phyloP scores from a whole-genome alignment of 805 yeast species.

The Debaryomyces maramus region DNA sequence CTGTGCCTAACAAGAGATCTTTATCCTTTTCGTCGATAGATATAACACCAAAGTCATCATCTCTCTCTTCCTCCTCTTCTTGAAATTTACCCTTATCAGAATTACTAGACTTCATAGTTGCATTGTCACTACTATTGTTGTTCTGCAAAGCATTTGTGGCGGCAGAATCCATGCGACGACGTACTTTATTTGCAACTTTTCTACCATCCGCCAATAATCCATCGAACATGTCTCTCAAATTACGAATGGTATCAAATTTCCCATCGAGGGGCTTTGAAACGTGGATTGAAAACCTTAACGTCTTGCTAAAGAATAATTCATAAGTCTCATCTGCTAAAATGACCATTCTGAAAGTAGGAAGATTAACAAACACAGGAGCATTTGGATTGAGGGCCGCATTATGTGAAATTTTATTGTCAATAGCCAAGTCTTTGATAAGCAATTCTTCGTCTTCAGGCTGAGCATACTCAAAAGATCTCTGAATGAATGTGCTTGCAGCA shows the following conservation, averaged over 20 bases:
- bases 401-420: conserved; percentile 47
- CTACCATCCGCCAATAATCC: conserved; percentile 90
- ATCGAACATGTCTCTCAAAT: conserved; percentile 84
- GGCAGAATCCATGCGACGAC: conserved; percentile 80
- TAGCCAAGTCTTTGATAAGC: conserved; percentile 36
- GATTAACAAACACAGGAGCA: conserved; percentile 68
- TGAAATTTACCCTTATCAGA: conserved; percentile 12
- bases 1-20: conserved; percentile 51
- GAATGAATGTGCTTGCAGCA: conserved; percentile 84
- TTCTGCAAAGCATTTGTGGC: conserved; percentile 35
- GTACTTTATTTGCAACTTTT: conserved; percentile 85
- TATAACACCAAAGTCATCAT: conserved; percentile 44
- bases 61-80: conserved; percentile 47
- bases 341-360: conserved; percentile 94
- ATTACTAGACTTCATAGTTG: conserved; percentile 30
- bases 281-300: conserved; percentile 67
- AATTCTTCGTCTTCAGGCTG: conserved; percentile 54
- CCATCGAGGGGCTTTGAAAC: conserved; percentile 54
- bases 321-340: conserved; percentile 90
- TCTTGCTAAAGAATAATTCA: conserved; percentile 75
- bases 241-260: conserved; percentile 50
- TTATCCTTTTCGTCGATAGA: conserved; percentile 44
- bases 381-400: conserved; percentile 83
- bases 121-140: conserved; percentile 12
- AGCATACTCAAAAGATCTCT: conserved; percentile 88